Base-by-base conservation (phyloP, 116 monocot species). In the Posidonia oceanica region DNA sequence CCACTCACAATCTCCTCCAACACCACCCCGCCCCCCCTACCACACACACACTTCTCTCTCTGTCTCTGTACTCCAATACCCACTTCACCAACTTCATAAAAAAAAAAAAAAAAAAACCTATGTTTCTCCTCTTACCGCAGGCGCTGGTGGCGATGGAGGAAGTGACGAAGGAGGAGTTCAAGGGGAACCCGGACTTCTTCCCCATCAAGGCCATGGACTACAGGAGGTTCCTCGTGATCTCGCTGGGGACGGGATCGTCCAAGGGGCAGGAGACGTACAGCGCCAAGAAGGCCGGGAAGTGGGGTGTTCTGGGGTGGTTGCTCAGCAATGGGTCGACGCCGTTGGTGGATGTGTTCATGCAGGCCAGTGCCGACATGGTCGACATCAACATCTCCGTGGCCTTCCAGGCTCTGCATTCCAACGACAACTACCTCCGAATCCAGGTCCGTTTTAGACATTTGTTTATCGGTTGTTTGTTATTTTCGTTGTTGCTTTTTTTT, bases 291-390 rank as follows among this genome's bases (percentile, higher is more conserved):
- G 61, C 72, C 3, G 4, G 20, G 12, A 23, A 29, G 36, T 72
- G 72, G 72, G 72, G 72, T 3, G 72, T 56, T 3, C 48, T 72
- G 0, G 54, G 62, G 4, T 72, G 72, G 72, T 48, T 72, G 51
- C 18, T 72, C 16, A 14, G 17, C 23, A 4, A 21, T 5, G 71
- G 38, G 41, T 72, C 61, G 15, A 72, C 62, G 3, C 72, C 72
- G 21, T 51, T 72, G n/a, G 39, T 72, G 1, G 72, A 72, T 11
- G 17, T 51, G 36, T 72, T 72, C 48, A 51, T 21, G 13, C 62
- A 72, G 11, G 61, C 62, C 11, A 72, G 72, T 48, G 36, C 61
- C 52, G 72, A 72, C 21, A 72, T 63, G 72, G 72, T 63, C n/a
- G 72, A 72, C 52, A 63, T 72, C 51, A 18, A 72, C 61, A 6